A percentile compares a stretch with the other conserved stretches of the same genome.
Conservation (phyloP, 129 eudicot genomes). For the Artemisia argyi region DNA sequence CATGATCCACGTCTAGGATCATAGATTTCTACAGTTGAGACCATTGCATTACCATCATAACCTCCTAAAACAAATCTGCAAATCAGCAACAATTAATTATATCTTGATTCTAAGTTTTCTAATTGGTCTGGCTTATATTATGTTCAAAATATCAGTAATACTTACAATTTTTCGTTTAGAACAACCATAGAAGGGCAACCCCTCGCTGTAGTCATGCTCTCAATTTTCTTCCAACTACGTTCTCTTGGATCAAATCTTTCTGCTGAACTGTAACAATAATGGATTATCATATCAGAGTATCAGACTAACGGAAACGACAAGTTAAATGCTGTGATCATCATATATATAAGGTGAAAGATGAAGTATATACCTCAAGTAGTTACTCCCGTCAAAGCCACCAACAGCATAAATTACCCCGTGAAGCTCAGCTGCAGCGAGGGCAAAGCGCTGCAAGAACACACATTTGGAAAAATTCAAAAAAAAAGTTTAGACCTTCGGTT, state of each 20-base stretch:
- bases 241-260: constrained; percentile 97
- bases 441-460: constrained; percentile 57
- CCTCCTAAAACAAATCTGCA: constrained; percentile 79
- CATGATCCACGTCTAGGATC: constrained; percentile 77
- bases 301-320: too few relatives aligned
- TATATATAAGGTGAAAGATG: background rate
- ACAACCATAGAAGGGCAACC: constrained; percentile 70
- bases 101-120: background rate
- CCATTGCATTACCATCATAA: constrained; percentile 62
- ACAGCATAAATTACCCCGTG: constrained; percentile 79
- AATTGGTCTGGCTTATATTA: too few relatives aligned
- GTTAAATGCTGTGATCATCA: background rate
- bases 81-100: constrained; percentile 7
- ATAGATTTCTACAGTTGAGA: constrained; percentile 54
- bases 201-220: constrained; percentile 58
- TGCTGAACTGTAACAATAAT: constrained; percentile 48
- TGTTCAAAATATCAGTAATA: background rate
- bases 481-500: too few relatives aligned
- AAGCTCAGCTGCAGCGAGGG: constrained; percentile 68
- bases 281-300: background rate
- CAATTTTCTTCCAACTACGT: constrained; percentile 68
- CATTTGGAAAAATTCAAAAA: too few relatives aligned
- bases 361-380: constrained; percentile 66
- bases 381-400: constrained; percentile 78
- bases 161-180: constrained; percentile 79